Evolutionary conservation across 257 asterid species (phyloP).

Genomic region (Henckelia pumila): DNA sequence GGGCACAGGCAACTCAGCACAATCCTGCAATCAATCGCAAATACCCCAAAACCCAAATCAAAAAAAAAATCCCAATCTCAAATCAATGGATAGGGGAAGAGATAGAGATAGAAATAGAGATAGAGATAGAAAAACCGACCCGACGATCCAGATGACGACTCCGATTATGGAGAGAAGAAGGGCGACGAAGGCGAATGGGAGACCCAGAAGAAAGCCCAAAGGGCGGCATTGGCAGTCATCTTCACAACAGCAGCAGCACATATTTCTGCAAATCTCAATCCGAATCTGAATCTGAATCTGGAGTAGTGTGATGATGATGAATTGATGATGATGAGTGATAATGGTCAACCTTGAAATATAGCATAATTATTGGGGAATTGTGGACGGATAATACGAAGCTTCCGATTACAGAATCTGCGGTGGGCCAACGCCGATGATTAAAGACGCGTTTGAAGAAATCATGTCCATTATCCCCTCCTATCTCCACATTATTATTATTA

Average conservation of each 20-base stretch:
- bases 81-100: not conserved
- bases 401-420: too few species aligned
- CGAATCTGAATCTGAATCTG: too few species aligned
- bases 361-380: too few species aligned
- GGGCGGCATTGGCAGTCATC: constrained; percentile 37
- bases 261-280: not conserved
- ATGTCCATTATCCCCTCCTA: too few species aligned
- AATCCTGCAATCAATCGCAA: constrained; percentile 61
- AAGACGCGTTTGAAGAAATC: too few species aligned
- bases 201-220: constrained; percentile 49
- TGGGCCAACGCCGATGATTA: too few species aligned
- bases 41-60: not conserved
- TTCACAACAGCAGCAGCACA: constrained; percentile 22
- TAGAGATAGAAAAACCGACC: constrained; percentile 45
- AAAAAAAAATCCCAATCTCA: too few species aligned
- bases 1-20: constrained; percentile 71
- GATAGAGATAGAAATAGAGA: constrained; percentile 16
- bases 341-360: too few species aligned
- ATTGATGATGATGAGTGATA: too few species aligned
- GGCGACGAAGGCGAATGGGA: constrained; percentile 70
- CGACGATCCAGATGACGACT: constrained; percentile 68
- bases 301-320: too few species aligned
- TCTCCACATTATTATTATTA: too few species aligned
- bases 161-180: constrained; percentile 69
- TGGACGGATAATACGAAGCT: too few species aligned